Base-by-base conservation (phyloP, 2,329 filamentous ascomycete genomes). In the Talaromyces sp. region DNA sequence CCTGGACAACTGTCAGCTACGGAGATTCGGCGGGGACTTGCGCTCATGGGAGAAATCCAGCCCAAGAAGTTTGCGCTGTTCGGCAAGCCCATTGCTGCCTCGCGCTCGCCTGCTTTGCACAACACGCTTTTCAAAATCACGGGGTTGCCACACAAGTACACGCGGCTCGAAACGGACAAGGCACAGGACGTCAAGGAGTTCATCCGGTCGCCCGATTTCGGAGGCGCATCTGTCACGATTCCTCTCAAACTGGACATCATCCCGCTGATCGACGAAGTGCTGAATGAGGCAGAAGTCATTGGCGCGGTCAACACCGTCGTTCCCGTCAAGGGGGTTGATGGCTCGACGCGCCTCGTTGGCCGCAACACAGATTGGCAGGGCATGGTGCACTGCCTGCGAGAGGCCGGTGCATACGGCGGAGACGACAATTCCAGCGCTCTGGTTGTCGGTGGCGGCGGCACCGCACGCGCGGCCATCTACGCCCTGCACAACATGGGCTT, bases 311-410 rank as follows among this genome's bases (percentile, higher is more conserved):
- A 99, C 78, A 99, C 95, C 19, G 89, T 99, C 69, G 85, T 96
- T 29, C 87, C 89, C 0, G 71, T 84, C 3, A 69, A 66, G 8
- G 78, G 73, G 3, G 79, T 77, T 4, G 75, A 80, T 58, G 75
- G 76, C 55, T 66, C 78, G 64, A 50, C 67, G 11, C 83, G 80
- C 4, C 84, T 98, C 3, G 74, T 90, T 17, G 95, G 95, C 50
- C 90, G 93, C 72, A 99, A 99, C 76, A 99, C 95, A 13, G 95
- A 99, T 78, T 99, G 92, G 89, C 84, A 86, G 69, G 95, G 95
- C 64, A 99, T 99, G 86, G 86, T 89, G 2, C 85, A 89, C 66
- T 88, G 90, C 3, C 83, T 99, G 21, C 85, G 84, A 60, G 84
- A 85, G 49, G 87, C 86, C 1, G 90, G 90, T 8, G 80, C 89